Percentiles rank a stretch among this genome's conserved stretches.
phyloP scores from a whole-genome alignment of 2,329 filamentous ascomycete species.

The Exophiala spinifera region DNA sequence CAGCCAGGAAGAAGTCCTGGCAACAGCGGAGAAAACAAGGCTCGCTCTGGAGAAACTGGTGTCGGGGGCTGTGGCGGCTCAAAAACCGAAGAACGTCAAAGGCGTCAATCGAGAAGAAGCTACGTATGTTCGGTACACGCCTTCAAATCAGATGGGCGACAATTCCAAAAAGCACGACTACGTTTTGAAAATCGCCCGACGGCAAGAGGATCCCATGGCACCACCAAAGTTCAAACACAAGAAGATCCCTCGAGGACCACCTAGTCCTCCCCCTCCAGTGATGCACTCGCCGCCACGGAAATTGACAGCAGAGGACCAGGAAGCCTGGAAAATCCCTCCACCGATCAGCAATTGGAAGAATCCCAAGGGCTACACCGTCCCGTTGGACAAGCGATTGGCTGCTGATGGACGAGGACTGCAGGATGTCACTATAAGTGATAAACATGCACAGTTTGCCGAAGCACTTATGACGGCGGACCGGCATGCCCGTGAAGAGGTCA shows the following conservation, averaged over 20 bases:
- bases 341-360: conserved; percentile 99
- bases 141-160: conserved; percentile 94
- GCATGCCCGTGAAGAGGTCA: conserved; percentile 92
- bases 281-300: conserved; percentile 95
- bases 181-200: conserved; percentile 97
- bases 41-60: conserved; percentile 79
- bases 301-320: conserved; percentile 92
- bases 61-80: conserved; percentile 79
- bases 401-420: conserved; percentile 89
- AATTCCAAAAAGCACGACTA: conserved; percentile 81
- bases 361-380: conserved; percentile 94
- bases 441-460: conserved; percentile 94
- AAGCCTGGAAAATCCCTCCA: conserved; percentile 88
- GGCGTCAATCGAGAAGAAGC: conserved; percentile 75
- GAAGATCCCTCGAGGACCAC: conserved; percentile 86
- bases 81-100: conserved; percentile 92
- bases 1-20: conserved; percentile 76
- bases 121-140: conserved; percentile 93
- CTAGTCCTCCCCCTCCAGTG: conserved; percentile 86
- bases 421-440: conserved; percentile 96
- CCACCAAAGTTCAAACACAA: conserved; percentile 99
- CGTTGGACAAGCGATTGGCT: conserved; percentile 89
- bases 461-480: conserved; percentile 90
- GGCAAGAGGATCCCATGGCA: conserved; percentile 91
- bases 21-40: conserved; percentile 82